Base-by-base conservation (phyloP, 2,329 filamentous ascomycete species). In the Fusarium nodosum region DNA sequence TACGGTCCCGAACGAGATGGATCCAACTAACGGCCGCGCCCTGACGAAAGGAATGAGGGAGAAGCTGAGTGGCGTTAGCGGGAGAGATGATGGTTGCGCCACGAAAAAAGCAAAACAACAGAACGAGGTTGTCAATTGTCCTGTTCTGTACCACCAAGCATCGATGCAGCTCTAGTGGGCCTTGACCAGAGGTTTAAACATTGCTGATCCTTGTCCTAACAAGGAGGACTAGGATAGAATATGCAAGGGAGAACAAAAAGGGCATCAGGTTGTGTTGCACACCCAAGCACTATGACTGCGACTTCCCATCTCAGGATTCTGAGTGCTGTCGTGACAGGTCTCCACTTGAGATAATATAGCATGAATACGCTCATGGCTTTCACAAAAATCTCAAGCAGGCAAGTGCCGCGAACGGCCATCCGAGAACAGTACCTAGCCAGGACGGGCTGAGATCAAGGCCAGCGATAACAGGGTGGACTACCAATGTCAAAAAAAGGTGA, bases 71-170 rank as follows among this genome's bases (percentile, higher is more conserved):
- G 72, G 72, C 72, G 72, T 39, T 57, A 53, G 53, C 64, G 65
- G 72, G 64, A 51, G 62, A 73, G 36, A 44, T 62, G 66, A 63
- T 74, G 67, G 72, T 71, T 62, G 64, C 69, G 74, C 67, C 62
- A 54, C 60, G 48, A 71, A 72, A 72, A 75, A 75, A 75, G 71
- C 73, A 75, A 75, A 72, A 61, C 42, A 42, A 60, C 60, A 48
- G 50, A 58, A 48, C 48, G 44, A 39, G 50, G 22, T 54, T 59
- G 30, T 51, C 57, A 72, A 66, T 63, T 56, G 48, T 51, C 48
- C 39, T 28, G 34, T 28, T 39, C 48, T 51, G 48, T 26, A 51
- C 64, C 63, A 65, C 71, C 66, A 68, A 63, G 72, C 69, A 71
- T 70, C 34, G 52, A 30, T 10, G 42, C 34, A 62, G 61, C 69